Evolutionary conservation across 331 rosid genomes (phyloP), one percentile per base, ranked within the genome.

Genomic region (Saraca asoca): DNA sequence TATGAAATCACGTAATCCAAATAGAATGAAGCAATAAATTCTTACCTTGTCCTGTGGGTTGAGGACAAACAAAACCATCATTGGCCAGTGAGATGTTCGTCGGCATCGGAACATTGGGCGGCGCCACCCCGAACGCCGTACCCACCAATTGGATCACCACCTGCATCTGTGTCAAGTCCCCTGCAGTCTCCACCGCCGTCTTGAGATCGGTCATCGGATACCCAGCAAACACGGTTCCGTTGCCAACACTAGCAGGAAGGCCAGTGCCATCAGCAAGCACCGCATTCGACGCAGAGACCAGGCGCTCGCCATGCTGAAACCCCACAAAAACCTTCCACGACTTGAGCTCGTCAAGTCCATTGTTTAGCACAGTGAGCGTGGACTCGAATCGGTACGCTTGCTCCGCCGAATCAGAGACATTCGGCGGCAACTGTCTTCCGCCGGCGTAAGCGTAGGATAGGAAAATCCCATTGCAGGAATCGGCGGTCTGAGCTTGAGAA

Each of bases 101-200:
- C 3, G 99, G 99, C 85, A 95, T 35, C 0, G 99, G 97, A 58
- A 71, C 76, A 1, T 0, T 37, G 0, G 99, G 96, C 5, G 96
- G 82, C 64, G 76, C 87, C 4, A 91, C 89, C 0, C 99, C 99
- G 29, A 81, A 90, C 56, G 83, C 91, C 2, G 90, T 82, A 12
- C 99, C 99, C 7, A 86, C 18, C 50, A 95, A 61, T 0, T 81
- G 7, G 68, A 95, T 80, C 88, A 77, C 83, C 39, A 75, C 87
- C 72, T 81, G 77, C 95, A 86, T 90, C 95, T 95, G 97, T 44
- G 79, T 72, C 76, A 83, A 19, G 56, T 95, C 99, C 0, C 99
- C 97, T 0, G 99, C 97, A 0, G 99, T 95, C 68, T 87, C 83
- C n/a, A 78, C 81, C 52, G 99, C 99, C 45, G 97, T 88, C 70